Base-by-base conservation (phyloP, 2,329 filamentous ascomycete species). In the Trichoderma harzianum region DNA sequence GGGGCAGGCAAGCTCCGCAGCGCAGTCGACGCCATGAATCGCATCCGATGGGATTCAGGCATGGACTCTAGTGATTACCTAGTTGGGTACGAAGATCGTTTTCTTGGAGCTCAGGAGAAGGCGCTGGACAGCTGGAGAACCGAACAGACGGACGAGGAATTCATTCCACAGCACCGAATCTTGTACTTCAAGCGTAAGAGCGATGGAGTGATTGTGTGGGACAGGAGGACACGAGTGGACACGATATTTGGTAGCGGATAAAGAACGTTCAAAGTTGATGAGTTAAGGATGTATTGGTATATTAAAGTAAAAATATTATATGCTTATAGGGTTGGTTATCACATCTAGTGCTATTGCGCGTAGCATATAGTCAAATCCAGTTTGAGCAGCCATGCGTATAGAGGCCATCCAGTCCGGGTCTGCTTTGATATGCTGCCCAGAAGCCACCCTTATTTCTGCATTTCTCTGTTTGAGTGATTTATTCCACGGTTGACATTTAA, bases 131-230 rank as follows among this genome's bases (percentile, higher is more conserved):
- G 83, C 34, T 91, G 89, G 89, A 89, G 88, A 81, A 83, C 81
- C 18, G 89, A 90, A 76, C 86, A 88, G 78, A 90, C 89, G 36
- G 86, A 91, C 74, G 88, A 91, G 72, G 89, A 91, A 78, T 91
- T 90, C 76, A 90, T 91, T 70, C 89, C 89, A 7, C 87, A 90
- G 79, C 89, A 91, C 76, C 83, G 89, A 18, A 89, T 91, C 73
- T 77, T 89, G 70, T 90, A 89, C 77, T 91, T 91, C 76, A 88
- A 85, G 78, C 82, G 85, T 12, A 84, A 79, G 77, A 86, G 83
- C 71, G 87, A 88, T 72, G 83, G 83, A 0, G 77, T 77, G 5
- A 78, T 86, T n/a, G 82, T 90, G 5, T 91, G 89, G 89, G 87
- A 91, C 75, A 80, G 86, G 73, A 83, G 82, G 74, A 83, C 81